Conservation (phyloP, 176 grass and related monocot genomes). For the Miscanthus lutarioriparius region DNA sequence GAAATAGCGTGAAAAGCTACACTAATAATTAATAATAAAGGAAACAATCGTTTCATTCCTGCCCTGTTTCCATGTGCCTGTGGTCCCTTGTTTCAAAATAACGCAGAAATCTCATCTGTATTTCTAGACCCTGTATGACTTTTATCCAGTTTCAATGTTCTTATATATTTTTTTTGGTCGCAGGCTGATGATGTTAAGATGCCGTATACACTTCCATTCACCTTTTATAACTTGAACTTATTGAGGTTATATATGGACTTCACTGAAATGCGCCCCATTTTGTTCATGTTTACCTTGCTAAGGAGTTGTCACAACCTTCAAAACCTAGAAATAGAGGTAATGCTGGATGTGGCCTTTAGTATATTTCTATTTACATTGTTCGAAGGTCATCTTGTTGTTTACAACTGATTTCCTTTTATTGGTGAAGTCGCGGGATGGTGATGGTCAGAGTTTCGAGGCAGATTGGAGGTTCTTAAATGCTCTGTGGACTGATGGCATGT, state of each 20-base stretch:
- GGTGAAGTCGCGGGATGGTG: no score
- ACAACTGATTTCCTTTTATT: background rate
- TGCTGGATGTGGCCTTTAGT: no score
- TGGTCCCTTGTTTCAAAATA: background rate
- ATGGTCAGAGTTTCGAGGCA: background rate
- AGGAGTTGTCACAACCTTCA: conserved; percentile 16
- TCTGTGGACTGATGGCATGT: conserved; percentile 33
- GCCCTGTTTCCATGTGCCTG: background rate
- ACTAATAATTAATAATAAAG: no score
- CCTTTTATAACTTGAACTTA: background rate
- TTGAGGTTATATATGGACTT: background rate
- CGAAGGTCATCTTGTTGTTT: background rate
- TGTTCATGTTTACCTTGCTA: conserved; percentile 18
- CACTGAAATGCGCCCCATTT: background rate
- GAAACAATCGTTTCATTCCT: background rate
- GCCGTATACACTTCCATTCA: conserved; percentile 13
- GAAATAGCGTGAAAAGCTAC: no score
- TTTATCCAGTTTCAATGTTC: background rate
- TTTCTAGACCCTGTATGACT: background rate
- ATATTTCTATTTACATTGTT: no score
- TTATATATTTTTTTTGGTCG: background rate
- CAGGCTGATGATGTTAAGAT: background rate
- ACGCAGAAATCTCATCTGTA: background rate
- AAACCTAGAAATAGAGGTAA: conserved; percentile 32
- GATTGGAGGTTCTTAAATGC: background rate